A percentile compares a stretch with the other conserved stretches of the same genome.
phyloP scores from a whole-genome alignment of 2,329 filamentous ascomycete species.

The Thielaviopsis punctulata region DNA sequence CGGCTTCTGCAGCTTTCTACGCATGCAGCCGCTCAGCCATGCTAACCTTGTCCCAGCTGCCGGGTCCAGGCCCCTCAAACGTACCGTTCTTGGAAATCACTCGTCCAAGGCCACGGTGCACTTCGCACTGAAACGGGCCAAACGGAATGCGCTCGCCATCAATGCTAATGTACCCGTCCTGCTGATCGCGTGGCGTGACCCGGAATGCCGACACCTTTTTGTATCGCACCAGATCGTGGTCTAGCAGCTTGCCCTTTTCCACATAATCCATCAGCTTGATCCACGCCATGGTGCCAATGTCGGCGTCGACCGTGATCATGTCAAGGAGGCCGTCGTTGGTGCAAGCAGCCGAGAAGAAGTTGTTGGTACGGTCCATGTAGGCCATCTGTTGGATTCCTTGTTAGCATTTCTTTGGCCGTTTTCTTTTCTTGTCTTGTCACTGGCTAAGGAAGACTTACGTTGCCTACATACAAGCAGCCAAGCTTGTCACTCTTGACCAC shows the following conservation, averaged over 20 bases:
- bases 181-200: slow-evolving; percentile 55
- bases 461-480: slow-evolving; percentile 87
- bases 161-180: slow-evolving; percentile 76
- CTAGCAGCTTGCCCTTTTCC: slow-evolving; percentile 60
- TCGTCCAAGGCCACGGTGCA: slow-evolving; percentile 66
- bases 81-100: slow-evolving; percentile 61
- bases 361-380: slow-evolving; percentile 71
- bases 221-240: slow-evolving; percentile 60
- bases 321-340: slow-evolving; percentile 78
- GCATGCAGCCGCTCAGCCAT: slow-evolving; percentile 17
- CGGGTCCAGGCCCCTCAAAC: slow-evolving; percentile 49
- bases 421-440: no score
- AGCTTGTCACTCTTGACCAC: slow-evolving; percentile 56
- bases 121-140: slow-evolving; percentile 77
- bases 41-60: slow-evolving; percentile 28
- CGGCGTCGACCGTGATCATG: slow-evolving; percentile 62
- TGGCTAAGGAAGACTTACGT: slow-evolving; percentile 33
- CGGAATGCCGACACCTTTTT: slow-evolving; percentile 78
- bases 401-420: no score
- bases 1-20: slow-evolving; percentile 10
- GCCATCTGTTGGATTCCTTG: slow-evolving; percentile 44
- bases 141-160: slow-evolving; percentile 83
- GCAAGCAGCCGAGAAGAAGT: slow-evolving; percentile 73
- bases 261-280: slow-evolving; percentile 55
- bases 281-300: slow-evolving; percentile 48